phyloP scores from a whole-genome alignment of 768 basidiomycete species.

The Clavaria fumosa region DNA sequence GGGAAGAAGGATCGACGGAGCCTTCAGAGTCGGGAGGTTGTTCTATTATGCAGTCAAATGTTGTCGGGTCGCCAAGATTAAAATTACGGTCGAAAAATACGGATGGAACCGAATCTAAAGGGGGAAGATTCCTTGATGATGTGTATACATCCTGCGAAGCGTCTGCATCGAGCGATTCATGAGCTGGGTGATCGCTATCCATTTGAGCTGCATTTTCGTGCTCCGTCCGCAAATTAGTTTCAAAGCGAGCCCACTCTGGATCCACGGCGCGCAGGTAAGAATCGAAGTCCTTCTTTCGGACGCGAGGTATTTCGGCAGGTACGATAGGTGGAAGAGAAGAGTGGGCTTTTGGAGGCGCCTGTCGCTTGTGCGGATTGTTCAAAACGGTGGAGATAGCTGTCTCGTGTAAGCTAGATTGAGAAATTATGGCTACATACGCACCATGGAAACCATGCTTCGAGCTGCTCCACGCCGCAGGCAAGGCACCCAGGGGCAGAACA shows the following conservation, averaged over 20 bases:
- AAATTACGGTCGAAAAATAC: slow-evolving; percentile 73
- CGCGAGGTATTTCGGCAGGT: slow-evolving; percentile 64
- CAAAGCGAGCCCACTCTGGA: slow-evolving; percentile 67
- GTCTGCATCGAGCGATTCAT: slow-evolving; percentile 13
- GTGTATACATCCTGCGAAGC: too few species aligned
- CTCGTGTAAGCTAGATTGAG: slow-evolving; percentile 4
- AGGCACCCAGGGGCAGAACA: slow-evolving; percentile 30
- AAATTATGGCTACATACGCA: slow-evolving; percentile 23
- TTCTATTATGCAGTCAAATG: slow-evolving; percentile 65
- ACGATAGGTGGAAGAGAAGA: slow-evolving; percentile 58
- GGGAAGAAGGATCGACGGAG: slow-evolving; percentile 38
- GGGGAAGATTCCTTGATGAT: slow-evolving; percentile 37
- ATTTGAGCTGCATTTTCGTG: slow-evolving; percentile 26
- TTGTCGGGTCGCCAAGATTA: slow-evolving; percentile 65
- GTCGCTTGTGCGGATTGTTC: slow-evolving; percentile 74
- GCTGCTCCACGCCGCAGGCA: slow-evolving; percentile 65
- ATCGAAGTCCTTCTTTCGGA: slow-evolving; percentile 73
- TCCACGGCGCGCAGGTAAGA: slow-evolving; percentile 57
- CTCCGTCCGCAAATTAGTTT: slow-evolving; percentile 28
- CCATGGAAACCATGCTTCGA: slow-evolving; percentile 82
- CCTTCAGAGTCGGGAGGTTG: slow-evolving; percentile 25
- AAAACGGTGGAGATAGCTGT: slow-evolving; percentile 88
- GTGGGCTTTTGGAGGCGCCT: slow-evolving; percentile 79
- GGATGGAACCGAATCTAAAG: slow-evolving; percentile 59
- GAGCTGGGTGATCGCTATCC: slow-evolving; percentile 18